Conservation (phyloP, 176 grass and related monocot species). For the Canna indica region DNA sequence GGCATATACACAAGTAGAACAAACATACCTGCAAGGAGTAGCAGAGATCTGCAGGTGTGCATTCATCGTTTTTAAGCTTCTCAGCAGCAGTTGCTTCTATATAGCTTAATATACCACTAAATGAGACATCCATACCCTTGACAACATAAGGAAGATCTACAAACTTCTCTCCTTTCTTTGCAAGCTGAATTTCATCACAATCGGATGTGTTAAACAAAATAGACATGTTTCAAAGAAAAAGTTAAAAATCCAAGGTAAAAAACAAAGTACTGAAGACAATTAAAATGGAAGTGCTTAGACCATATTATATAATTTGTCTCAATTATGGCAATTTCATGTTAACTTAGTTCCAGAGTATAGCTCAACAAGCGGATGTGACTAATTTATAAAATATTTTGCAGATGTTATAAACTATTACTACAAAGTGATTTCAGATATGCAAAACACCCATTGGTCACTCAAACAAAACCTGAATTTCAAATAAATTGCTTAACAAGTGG, state of each 20-base stretch:
- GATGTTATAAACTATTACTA: too few relatives aligned
- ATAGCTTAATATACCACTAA: slow-evolving; percentile 94
- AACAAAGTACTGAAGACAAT: not conserved
- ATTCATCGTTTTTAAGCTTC: slow-evolving; percentile 91
- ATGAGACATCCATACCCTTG: slow-evolving; percentile 99
- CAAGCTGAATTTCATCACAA: slow-evolving; percentile 41
- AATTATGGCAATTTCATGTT: too few relatives aligned
- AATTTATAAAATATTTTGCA: too few relatives aligned
- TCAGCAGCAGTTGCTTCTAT: slow-evolving; percentile 86
- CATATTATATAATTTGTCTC: too few relatives aligned
- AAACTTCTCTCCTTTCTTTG: slow-evolving; percentile 95
- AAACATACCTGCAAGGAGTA: slow-evolving; percentile 79
- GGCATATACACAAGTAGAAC: not conserved
- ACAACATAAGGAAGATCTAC: slow-evolving; percentile 88
- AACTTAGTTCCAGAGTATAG: too few relatives aligned
- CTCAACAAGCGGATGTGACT: too few relatives aligned
- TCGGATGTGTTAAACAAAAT: not conserved
- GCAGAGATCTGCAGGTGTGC: slow-evolving; percentile 82
- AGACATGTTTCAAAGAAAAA: not conserved
- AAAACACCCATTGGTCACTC: too few relatives aligned
- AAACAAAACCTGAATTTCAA: too few relatives aligned
- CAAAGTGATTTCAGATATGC: too few relatives aligned
- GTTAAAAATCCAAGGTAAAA: not conserved
- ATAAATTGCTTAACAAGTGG: too few relatives aligned
- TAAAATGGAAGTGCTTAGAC: too few relatives aligned